phyloP scores from a whole-genome alignment of 1,139 yeast genomes.

The Meyerozyma carpophila region DNA sequence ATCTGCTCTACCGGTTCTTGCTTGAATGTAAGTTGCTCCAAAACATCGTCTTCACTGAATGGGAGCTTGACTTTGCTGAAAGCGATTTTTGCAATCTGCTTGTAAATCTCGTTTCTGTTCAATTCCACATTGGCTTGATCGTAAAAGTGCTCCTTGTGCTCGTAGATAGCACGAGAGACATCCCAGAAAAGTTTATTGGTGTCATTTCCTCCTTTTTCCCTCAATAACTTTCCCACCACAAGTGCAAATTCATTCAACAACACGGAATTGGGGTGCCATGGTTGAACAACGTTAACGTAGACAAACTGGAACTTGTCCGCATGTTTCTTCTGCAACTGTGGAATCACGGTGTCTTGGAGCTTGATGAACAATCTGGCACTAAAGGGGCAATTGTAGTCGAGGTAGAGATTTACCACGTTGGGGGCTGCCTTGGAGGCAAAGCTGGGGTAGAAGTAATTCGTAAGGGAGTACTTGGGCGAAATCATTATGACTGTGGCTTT shows the following conservation, averaged over 20 bases:
- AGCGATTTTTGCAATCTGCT: slow-evolving; percentile 50
- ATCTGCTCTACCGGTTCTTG: slow-evolving; percentile 16
- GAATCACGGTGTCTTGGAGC: slow-evolving; percentile 48
- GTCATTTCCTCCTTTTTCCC: slow-evolving; percentile 23
- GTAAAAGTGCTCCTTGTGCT: slow-evolving; percentile 48
- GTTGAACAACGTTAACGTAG: slow-evolving; percentile 68
- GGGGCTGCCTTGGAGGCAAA: slow-evolving; percentile 21
- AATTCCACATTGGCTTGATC: slow-evolving; percentile 55
- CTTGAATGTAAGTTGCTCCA: slow-evolving; percentile 25
- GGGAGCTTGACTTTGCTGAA: slow-evolving; percentile 26
- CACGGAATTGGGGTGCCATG: slow-evolving; percentile 79
- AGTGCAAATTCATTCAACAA: slow-evolving; percentile 67
- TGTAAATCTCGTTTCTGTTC: slow-evolving; percentile 53
- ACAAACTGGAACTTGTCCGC: slow-evolving; percentile 53
- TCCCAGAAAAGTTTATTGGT: slow-evolving; percentile 52
- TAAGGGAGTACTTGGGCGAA: slow-evolving; percentile 36
- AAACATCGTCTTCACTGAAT: slow-evolving; percentile 32
- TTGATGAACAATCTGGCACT: slow-evolving; percentile 60
- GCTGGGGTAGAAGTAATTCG: slow-evolving; percentile 27
- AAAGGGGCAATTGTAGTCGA: slow-evolving; percentile 80
- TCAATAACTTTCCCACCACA: slow-evolving; percentile 57
- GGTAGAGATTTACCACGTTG: slow-evolving; percentile 44
- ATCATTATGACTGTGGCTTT: slow-evolving; percentile 18
- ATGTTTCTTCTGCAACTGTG: slow-evolving; percentile 40
- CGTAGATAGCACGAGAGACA: slow-evolving; percentile 51